These are phyloP conservation scores for Aureobasidium leucospermi DNA, from an alignment of 2,329 filamentous ascomycete genomes.

Conservation along the genomic window DNA sequence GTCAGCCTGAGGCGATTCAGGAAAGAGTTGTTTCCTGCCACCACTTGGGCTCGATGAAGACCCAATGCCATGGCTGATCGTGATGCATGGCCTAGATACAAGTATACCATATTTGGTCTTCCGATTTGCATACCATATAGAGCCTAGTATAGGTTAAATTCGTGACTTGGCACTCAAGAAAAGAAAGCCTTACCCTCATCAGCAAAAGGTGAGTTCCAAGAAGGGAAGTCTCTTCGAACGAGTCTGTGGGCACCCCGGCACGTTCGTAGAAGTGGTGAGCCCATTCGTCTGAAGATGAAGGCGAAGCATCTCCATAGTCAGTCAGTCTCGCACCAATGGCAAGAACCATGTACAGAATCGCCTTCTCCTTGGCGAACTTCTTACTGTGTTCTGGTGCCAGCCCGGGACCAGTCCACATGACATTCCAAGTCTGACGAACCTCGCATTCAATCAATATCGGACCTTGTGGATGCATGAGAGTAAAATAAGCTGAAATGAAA, in stretches of 20 bases:
- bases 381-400: not conserved
- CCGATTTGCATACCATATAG: conserved; percentile 12
- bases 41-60: conserved; percentile 10
- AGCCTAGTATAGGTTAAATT: not conserved
- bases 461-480: conserved; percentile 4
- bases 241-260: conserved; percentile 5
- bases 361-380: not conserved
- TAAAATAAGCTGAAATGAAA: conserved; percentile 9
- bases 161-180: not conserved
- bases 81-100: conserved; percentile 9
- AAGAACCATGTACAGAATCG: conserved; percentile 11
- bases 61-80: conserved; percentile 13
- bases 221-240: conserved; percentile 10
- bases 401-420: not conserved
- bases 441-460: conserved; percentile 4
- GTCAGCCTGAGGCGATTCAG: not conserved
- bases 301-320: not conserved
- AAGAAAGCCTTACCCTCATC: not conserved
- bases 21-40: not conserved
- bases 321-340: conserved; percentile 10
- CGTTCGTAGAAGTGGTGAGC: conserved; percentile 7
- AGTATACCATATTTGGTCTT: conserved; percentile 3
- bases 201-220: conserved; percentile 8
- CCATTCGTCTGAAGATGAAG: not conserved
- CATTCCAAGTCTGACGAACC: not conserved